Percentiles rank a stretch among this genome's conserved stretches.
Evolutionary conservation across 2,329 filamentous ascomycete genomes (phyloP).

Genomic region (Cladorrhinum sp.): DNA sequence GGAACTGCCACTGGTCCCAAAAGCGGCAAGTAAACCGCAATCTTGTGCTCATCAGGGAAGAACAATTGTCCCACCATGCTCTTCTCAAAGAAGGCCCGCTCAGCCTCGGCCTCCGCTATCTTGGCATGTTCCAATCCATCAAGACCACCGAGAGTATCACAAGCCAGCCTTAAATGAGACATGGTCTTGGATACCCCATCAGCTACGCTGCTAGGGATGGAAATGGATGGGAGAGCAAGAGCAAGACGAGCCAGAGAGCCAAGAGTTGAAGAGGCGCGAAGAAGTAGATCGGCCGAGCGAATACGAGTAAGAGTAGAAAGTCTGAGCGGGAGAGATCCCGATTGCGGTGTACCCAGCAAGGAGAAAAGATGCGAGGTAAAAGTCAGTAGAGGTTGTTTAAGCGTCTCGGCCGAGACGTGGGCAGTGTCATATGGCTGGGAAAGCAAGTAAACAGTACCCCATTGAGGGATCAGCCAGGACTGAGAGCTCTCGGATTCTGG

Average conservation of each 20-base stretch:
- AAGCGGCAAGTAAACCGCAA: conserved; percentile 91
- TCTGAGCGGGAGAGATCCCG: conserved; percentile 79
- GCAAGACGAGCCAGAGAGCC: conserved; percentile 88
- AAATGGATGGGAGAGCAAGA: conserved; percentile 80
- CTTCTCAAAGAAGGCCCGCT: conserved; percentile 96
- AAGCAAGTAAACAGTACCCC: conserved; percentile 72
- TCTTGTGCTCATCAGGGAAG: conserved; percentile 97
- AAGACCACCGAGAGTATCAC: conserved; percentile 62
- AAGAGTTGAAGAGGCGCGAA: conserved; percentile 88
- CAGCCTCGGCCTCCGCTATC: conserved; percentile 82
- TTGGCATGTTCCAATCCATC: conserved; percentile 77
- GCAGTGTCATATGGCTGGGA: conserved; percentile 40
- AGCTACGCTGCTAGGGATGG: conserved; percentile 83
- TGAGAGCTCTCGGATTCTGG: conserved; percentile 47
- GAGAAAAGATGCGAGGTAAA: conserved; percentile 90
- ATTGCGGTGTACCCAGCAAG: conserved; percentile 78
- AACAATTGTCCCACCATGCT: conserved; percentile 99
- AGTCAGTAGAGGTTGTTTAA: conserved; percentile 79
- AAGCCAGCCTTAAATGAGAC: conserved; percentile 72
- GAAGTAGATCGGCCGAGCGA: conserved; percentile 76
- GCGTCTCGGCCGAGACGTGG: conserved; percentile 60
- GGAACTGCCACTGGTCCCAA: conserved; percentile 90
- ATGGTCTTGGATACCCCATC: conserved; percentile 81
- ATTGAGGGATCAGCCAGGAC: conserved; percentile 91
- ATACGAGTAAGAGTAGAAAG: conserved; percentile 83